Evolutionary conservation across 2,329 filamentous ascomycete genomes (phyloP), one percentile per base, ranked within the genome.

Genomic region (Seiridium cupressi): DNA sequence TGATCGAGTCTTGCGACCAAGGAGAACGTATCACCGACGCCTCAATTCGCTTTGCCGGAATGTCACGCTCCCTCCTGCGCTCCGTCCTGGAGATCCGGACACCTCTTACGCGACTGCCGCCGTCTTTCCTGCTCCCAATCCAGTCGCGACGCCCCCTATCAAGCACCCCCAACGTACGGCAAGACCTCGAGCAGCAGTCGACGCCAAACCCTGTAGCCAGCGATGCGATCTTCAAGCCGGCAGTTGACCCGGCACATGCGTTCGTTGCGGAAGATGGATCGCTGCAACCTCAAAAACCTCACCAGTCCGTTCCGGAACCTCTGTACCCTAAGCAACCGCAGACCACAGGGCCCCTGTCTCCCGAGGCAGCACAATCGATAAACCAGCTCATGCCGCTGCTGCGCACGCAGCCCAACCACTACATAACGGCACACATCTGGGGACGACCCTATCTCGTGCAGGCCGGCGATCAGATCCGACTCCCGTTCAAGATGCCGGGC

Each of bases 381-480:
- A 34, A 64, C 5, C 71, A 81, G 62, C 82, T 92, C 53, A 85
- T 93, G 36, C 90, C 91, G 1, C 80, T 92, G 51, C 85, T 95
- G 53, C 84, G 83, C 67, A 83, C 88, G 9, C 91, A 95, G 77
- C 85, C 88, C 3, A 79, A 82, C 31, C 90, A 92, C 82, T 95
- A 94, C 81, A 85, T 92, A 70, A 91, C 88, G 51, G 81, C 89
- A 59, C 90, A 93, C 77, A 89, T 96, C 76, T 89, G 95, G 77
- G 89, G 86, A 36, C 86, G 84, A 58, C 89, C 90, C 5, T 95
- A 94, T 79, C 89, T 95, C 38, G 83, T 95, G 65, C 93, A 90
- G 5, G 79, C 82, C 49, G 91, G 91, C 66, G 91, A 95, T 77
- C 81, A 83, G 61, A 76, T 95, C 55, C 90, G 90, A 42, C 85